Percentiles rank a stretch among this genome's conserved stretches.
These are phyloP conservation scores for Herpetospermum pedunculosum DNA, from an alignment of 306 rosid species.

Conservation along the genomic window DNA sequence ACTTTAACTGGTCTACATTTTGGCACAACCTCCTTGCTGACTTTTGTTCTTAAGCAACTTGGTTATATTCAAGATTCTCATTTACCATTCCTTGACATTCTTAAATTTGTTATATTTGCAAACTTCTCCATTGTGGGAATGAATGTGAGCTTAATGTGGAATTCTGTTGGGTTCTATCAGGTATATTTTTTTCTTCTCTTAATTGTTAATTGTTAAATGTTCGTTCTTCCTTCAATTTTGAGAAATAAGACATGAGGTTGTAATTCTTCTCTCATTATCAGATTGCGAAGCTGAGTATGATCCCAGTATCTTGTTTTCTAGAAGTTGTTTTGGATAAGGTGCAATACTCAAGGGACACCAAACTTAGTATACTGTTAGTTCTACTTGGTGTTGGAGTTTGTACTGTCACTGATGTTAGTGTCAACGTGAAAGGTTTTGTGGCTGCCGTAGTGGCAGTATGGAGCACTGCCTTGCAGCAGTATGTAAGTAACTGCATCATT, in stretches of 20 bases:
- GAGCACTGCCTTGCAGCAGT: conserved; percentile 77
- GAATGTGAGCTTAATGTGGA: conserved; percentile 95
- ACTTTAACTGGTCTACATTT: conserved; percentile 85
- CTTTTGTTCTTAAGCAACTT: conserved; percentile 42
- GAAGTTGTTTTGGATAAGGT: conserved; percentile 69
- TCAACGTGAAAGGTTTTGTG: conserved; percentile 52
- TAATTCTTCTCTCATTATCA: conserved; percentile 19
- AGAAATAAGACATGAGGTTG: neutral
- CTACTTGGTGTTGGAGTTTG: conserved; percentile 82
- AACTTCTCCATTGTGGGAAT: conserved; percentile 89
- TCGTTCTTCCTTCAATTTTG: neutral
- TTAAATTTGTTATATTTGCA: conserved; percentile 76
- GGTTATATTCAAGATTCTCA: conserved; percentile 73
- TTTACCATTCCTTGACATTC: conserved; percentile 57
- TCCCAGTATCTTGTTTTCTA: conserved; percentile 73
- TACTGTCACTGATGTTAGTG: conserved; percentile 83
- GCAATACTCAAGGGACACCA: conserved; percentile 79
- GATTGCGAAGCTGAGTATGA: conserved; percentile 91
- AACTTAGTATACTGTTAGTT: conserved; percentile 60
- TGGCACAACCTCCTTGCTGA: conserved; percentile 67
- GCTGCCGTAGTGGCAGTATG: conserved; percentile 75
- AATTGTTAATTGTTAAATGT: neutral
- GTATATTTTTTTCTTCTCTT: conserved; percentile 27
- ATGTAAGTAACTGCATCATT: conserved; percentile 34
- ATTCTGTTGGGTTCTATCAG: conserved; percentile 94